phyloP scores from a whole-genome alignment of 169 alveolate genomes.

The Plasmodium berghei region DNA sequence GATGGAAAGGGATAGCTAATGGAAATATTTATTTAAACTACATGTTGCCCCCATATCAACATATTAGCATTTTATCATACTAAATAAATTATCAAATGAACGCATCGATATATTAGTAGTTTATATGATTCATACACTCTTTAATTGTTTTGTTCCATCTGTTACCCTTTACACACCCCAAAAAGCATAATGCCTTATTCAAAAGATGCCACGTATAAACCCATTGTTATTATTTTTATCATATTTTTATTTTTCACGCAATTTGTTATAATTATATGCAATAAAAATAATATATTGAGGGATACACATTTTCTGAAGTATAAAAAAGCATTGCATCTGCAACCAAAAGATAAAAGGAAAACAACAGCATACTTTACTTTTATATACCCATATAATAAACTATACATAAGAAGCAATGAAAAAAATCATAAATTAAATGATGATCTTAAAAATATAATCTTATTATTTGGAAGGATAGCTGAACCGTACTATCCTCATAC shows the following conservation, averaged over 20 bases:
- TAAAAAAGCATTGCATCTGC: neutral
- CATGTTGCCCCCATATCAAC: too few relatives aligned
- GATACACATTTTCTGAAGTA: neutral
- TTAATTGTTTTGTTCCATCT: too few relatives aligned
- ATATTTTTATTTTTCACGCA: slow-evolving; percentile 32
- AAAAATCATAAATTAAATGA: slow-evolving; percentile 36
- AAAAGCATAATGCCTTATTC: too few relatives aligned
- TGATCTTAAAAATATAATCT: slow-evolving; percentile 53
- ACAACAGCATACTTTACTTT: neutral
- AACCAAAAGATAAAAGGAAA: slow-evolving; percentile 4
- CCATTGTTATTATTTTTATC: slow-evolving; percentile 26
- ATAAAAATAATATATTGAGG: slow-evolving; percentile 11
- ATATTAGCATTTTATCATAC: too few relatives aligned
- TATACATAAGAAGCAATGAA: slow-evolving; percentile 31
- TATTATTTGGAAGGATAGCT: slow-evolving; percentile 69
- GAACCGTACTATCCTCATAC: slow-evolving; percentile 64
- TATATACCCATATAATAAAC: slow-evolving; percentile 28
- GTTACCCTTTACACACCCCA: too few relatives aligned
- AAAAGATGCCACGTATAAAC: too few relatives aligned
- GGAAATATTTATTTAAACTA: too few relatives aligned
- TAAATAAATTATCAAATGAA: too few relatives aligned
- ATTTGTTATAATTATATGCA: slow-evolving; percentile 31
- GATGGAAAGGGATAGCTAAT: too few relatives aligned
- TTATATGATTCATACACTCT: too few relatives aligned
- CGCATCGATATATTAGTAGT: too few relatives aligned